A percentile compares a stretch with the other conserved stretches of the same genome.
Conservation (phyloP, 768 basidiomycete genomes). For the Lactifluus subvellereus region DNA sequence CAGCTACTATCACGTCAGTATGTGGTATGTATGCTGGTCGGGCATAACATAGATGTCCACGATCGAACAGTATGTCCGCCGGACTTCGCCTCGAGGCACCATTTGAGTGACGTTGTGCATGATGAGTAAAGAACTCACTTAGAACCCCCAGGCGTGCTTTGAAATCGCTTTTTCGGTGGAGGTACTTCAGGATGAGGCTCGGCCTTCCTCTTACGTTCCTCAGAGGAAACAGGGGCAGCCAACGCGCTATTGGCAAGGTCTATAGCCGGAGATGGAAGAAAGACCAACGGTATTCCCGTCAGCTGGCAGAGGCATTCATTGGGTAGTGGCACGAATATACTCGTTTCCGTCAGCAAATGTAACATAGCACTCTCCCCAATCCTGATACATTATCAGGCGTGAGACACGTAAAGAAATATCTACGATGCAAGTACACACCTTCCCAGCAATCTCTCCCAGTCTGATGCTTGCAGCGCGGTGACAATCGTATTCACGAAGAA, state of each 20-base stretch:
- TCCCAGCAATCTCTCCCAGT: constrained; percentile 61
- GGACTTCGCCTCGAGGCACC: constrained; percentile 36
- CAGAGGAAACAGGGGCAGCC: background rate
- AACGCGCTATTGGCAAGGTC: background rate
- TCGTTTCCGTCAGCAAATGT: constrained; percentile 70
- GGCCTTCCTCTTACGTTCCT: constrained; percentile 16
- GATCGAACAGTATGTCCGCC: constrained; percentile 46
- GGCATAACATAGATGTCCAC: constrained; percentile 63
- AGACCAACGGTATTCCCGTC: constrained; percentile 63
- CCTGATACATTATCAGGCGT: constrained; percentile 36
- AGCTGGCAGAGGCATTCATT: constrained; percentile 85
- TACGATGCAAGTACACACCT: constrained; percentile 39
- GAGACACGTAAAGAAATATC: background rate
- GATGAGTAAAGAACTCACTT: constrained; percentile 1
- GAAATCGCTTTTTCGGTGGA: constrained; percentile 8
- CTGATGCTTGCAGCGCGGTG: constrained; percentile 53
- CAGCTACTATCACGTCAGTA: constrained; percentile 48
- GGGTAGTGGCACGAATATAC: constrained; percentile 68
- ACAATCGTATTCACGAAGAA: constrained; percentile 70
- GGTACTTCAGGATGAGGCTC: constrained; percentile 3
- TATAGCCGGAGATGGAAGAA: constrained; percentile 31
- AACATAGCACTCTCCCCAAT: constrained; percentile 73
- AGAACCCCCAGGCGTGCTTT: background rate
- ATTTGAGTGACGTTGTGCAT: background rate
- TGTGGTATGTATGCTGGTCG: constrained; percentile 50